Evolutionary conservation across 1,284 basidiomycete genomes (phyloP), one percentile per base, ranked within the genome.

Genomic region (Sparassis latifolia): DNA sequence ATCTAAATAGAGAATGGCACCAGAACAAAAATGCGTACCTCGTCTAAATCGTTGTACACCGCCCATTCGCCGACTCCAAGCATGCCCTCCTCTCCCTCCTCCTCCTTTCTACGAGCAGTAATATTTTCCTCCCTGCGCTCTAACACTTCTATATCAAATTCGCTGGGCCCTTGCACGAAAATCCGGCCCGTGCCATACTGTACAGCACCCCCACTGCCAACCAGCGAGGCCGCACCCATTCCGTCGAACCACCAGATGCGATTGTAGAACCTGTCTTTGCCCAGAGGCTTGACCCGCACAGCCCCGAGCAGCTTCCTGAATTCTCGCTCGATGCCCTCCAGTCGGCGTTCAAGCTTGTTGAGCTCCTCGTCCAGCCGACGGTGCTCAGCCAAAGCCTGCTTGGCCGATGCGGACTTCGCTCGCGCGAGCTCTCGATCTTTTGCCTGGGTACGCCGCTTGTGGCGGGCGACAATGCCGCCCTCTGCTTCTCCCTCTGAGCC

Each of bases 211-310:
- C 84, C 81, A 58, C 79, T 84, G 30, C 80, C 83, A 47, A 92
- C 70, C 39, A 96, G 69, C 32, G 85, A 84, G 49, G 86, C 86
- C 2, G 83, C 82, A 2, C 97, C 96, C 71, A 96, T 82, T 3
- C 97, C 96, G 69, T 99, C 96, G 65, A 98, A 91, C 96, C 96
- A 99, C 94, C 95, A 99, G 55, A 97, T 79, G 33, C 89, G 84
- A 67, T 97, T 96, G 62, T 90, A 86, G 69, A 97, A 99, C 49
- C 96, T 78, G 66, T 99, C 97, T 56, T 81, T 78, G 2, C 97
- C 96, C 44, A 99, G 62, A 1, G 95, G 92, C 59, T 89, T 88
- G 42, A 92, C 83, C 44, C 96, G 80, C 40, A 95, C 79, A 5
- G 86, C 84, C 51, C 89, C 89, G 33, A 92, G 73, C 52, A 91